These are phyloP conservation scores for Ceratocystis diversiconidia DNA, from an alignment of 2,329 filamentous ascomycete species.

Conservation along the genomic window DNA sequence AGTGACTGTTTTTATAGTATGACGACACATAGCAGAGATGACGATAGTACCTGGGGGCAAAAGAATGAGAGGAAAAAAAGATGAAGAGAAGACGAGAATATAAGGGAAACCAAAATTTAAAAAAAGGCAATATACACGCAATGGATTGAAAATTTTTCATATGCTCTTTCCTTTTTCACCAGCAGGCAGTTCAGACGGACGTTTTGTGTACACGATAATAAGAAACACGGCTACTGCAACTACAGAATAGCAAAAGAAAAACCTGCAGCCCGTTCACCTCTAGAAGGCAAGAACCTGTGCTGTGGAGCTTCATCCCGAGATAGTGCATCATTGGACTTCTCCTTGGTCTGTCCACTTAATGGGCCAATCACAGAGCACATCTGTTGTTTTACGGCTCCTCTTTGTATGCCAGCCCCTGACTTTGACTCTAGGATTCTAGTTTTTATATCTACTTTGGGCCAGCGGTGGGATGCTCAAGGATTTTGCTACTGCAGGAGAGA, in stretches of 20 bases:
- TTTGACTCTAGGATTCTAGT: neutral
- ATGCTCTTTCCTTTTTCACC: neutral
- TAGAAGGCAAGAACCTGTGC: neutral
- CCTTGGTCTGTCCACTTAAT: neutral
- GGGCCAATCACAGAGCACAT: neutral
- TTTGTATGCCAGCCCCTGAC: conserved; percentile 8
- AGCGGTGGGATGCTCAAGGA: neutral
- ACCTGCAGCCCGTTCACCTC: neutral
- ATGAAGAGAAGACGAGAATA: neutral
- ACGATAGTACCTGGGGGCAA: neutral
- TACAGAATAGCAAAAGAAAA: neutral
- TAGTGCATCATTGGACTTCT: conserved; percentile 1
- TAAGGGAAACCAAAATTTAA: neutral
- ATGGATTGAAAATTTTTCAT: neutral
- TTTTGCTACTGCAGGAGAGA: conserved; percentile 9
- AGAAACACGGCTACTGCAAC: no score
- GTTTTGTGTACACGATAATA: no score
- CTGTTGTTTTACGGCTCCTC: neutral
- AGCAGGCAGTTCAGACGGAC: no score
- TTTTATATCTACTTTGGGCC: conserved; percentile 4
- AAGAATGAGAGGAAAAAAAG: neutral
- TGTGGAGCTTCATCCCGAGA: neutral
- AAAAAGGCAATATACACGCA: neutral
- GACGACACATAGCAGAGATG: neutral
- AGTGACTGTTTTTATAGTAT: neutral